Evolutionary conservation across 768 basidiomycete species (phyloP), one percentile per base, ranked within the genome.

Genomic region (Lactarius psammicola): DNA sequence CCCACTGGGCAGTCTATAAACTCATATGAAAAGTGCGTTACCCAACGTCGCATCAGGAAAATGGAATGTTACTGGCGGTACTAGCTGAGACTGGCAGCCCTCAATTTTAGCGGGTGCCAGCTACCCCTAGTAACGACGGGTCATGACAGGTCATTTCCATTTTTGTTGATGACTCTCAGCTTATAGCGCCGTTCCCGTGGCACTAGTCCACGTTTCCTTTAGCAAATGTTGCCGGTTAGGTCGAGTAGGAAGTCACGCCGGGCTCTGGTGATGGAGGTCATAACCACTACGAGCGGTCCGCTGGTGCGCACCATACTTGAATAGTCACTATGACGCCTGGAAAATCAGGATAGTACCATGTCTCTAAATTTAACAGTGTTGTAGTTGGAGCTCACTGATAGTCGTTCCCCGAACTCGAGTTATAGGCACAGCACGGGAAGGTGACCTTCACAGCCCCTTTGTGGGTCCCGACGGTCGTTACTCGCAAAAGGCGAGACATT

Each of bases 361-460:
- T n/a, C 30, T 46, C 30, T 3, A 18, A 33, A 59, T 5, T 11
- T 33, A 53, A 58, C 26, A 26, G 0, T 11, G 30, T 34, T 11
- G 26, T 31, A 17, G 42, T 18, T 7, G 53, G n/a, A n/a, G 54
- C 40, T 67, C 67, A 66, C 80, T 85, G 62, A 88, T 77, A 56
- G 88, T 79, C 0, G 87, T 86, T 5, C 86, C 86, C 79, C 82
- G 81, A 20, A 86, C 77, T 71, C 89, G 87, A 10, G 85, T 84
- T 13, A 84, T 72, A 89, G 4, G 86, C 76, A 87, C 85, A 44
- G 81, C 80, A 15, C 87, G 84, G 33, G 88, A 86, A 28, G 11
- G 36, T 13, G 38, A n/a, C n/a, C 74, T 88, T 88, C 1, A 83
- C 54, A 1, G 20, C 2, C 38, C 26, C 26, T 15, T n/a, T n/a